Conservation (phyloP, 495 filamentous ascomycete species). For the Aspergillus baeticus region DNA sequence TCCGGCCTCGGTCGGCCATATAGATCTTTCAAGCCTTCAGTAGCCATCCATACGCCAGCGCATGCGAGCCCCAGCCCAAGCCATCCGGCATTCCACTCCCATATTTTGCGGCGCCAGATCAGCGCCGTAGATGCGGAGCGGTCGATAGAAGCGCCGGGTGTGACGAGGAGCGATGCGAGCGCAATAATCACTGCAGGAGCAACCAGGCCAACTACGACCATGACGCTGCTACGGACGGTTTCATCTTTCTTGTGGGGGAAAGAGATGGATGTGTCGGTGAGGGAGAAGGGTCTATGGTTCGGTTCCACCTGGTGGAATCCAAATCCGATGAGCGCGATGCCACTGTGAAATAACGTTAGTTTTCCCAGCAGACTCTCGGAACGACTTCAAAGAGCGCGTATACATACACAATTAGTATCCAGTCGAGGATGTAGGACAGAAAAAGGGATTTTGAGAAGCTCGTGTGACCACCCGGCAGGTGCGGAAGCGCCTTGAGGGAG, state of each 20-base stretch:
- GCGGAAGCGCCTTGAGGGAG: not conserved
- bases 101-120: constrained; percentile 49
- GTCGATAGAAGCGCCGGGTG: constrained; percentile 39
- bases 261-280: constrained; percentile 56
- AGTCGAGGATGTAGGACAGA: constrained; percentile 53
- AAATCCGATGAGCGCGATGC: constrained; percentile 45
- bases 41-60: constrained; percentile 56
- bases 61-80: constrained; percentile 59
- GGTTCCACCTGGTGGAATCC: constrained; percentile 39
- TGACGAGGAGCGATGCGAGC: constrained; percentile 45
- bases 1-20: constrained; percentile 66
- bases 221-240: constrained; percentile 51
- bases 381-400: not conserved
- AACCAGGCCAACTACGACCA: constrained; percentile 51
- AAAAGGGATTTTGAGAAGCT: constrained; percentile 38
- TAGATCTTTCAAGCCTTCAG: constrained; percentile 61
- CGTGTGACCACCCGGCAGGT: constrained; percentile 1
- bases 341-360: constrained; percentile 25
- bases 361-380: not conserved
- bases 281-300: constrained; percentile 47
- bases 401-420: constrained; percentile 52
- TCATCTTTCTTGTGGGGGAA: constrained; percentile 54
- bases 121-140: constrained; percentile 29
- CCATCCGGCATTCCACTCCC: constrained; percentile 66
- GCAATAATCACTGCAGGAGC: constrained; percentile 54